phyloP scores from a whole-genome alignment of 495 filamentous ascomycete species.

The Cladorrhinum samala region DNA sequence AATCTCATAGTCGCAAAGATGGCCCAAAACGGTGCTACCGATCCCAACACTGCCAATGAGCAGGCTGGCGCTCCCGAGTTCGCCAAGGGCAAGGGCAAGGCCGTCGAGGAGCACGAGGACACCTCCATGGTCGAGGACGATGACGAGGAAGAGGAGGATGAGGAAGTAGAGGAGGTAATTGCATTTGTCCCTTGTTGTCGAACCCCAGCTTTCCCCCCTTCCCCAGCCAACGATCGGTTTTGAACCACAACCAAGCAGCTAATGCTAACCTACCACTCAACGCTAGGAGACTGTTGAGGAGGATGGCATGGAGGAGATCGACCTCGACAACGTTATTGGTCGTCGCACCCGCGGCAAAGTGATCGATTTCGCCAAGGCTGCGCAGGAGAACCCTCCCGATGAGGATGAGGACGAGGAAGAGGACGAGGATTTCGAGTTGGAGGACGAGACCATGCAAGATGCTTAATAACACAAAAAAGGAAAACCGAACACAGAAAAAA shows the following conservation, averaged over 20 bases:
- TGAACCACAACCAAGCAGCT: not conserved
- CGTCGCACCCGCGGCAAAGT: constrained; percentile 78
- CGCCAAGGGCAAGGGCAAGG: constrained; percentile 54
- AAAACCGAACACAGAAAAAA: too few species aligned
- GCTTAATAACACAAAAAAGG: constrained; percentile 24
- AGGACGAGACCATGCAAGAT: constrained; percentile 46
- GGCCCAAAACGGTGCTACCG: constrained; percentile 33
- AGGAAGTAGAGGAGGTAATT: constrained; percentile 57
- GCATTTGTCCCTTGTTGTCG: constrained; percentile 20
- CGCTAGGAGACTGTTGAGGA: constrained; percentile 51
- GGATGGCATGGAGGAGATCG: constrained; percentile 86
- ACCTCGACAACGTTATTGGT: constrained; percentile 82
- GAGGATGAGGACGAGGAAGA: constrained; percentile 80
- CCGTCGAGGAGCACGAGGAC: constrained; percentile 43
- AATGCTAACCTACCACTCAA: not conserved
- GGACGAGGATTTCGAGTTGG: constrained; percentile 50
- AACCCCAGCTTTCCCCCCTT: not conserved
- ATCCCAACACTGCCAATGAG: constrained; percentile 22
- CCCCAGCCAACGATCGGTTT: not conserved
- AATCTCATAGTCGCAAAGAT: constrained; percentile 30
- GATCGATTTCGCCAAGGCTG: constrained; percentile 79
- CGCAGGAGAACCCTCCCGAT: constrained; percentile 57
- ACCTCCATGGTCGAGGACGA: constrained; percentile 64
- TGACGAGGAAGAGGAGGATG: constrained; percentile 58
- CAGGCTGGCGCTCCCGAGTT: constrained; percentile 26